Evolutionary conservation across 257 asterid genomes (phyloP), one percentile per base, ranked within the genome.

Genomic region (Echium plantagineum): DNA sequence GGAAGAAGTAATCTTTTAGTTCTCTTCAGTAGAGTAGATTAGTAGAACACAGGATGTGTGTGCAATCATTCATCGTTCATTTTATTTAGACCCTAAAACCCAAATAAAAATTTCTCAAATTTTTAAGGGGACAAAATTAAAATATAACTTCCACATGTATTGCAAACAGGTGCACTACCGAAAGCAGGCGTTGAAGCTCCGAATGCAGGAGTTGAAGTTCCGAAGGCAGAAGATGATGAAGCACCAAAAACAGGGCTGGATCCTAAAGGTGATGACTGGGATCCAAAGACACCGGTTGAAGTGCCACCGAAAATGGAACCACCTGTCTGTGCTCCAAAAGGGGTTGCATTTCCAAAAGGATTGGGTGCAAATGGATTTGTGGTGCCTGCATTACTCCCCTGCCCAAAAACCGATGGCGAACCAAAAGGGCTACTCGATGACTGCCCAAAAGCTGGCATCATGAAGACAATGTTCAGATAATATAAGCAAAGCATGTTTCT

Each of bases 261-360:
- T 32, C 96, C 89, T 75, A 91, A 70, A 58, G 94, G 85, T 61
- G 95, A 84, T 58, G 98, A 88, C 42, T 79, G 95, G 70, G 77
- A 79, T 46, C 98, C 98, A 73, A 91, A 91, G 28, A 82, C 97
- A 67, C 95, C 96, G 58, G 98, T 85, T 51, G 95, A 84, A 70
- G 80, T 91, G 75, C 95, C 83, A 47, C 95, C 94, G 59, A 91
- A 91, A 52, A 91, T 73, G 68, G 95, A 82, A 71, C 89, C 81
- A 69, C 95, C 94, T 46, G 87, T 77, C 76, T 88, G 96, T 21
- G 98, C 55, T 62, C 94, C 94, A 73, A 91, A 91, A 31, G 97
- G 95, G 71, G 80, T 75, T 38, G 94, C 70, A 68, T 76, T 79
- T 21, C 95, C 97, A 75, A 88, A 91, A 64, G 98, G 86, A 63